phyloP scores from a whole-genome alignment of 2,329 filamentous ascomycete species.

The Xylariaceae sp. region DNA sequence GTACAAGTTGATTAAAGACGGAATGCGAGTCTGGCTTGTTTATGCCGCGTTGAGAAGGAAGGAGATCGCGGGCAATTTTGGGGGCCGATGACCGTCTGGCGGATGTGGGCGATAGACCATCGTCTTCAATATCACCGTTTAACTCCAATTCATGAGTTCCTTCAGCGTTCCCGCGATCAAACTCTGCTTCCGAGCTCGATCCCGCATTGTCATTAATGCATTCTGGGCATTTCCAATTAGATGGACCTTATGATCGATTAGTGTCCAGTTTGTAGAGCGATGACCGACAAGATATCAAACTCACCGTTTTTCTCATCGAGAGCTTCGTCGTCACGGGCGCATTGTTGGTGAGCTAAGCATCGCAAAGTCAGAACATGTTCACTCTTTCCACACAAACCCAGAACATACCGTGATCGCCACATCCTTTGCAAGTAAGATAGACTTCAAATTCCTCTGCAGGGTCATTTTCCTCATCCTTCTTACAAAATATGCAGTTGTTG shows the following conservation, averaged over 20 bases:
- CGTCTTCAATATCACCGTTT: constrained; percentile 38
- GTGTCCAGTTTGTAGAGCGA: constrained; percentile 2
- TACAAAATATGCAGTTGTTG: constrained; percentile 31
- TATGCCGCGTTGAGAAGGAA: constrained; percentile 68
- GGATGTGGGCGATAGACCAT: constrained; percentile 43
- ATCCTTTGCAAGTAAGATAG: constrained; percentile 75
- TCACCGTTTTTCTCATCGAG: constrained; percentile 66
- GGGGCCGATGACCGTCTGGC: constrained; percentile 61
- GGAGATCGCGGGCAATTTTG: constrained; percentile 70
- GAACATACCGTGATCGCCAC: constrained; percentile 79
- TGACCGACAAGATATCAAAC: constrained; percentile 31
- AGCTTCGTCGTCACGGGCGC: constrained; percentile 72
- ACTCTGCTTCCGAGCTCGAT: constrained; percentile 36
- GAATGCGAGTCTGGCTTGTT: constrained; percentile 73
- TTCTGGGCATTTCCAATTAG: constrained; percentile 56
- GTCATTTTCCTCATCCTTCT: constrained; percentile 44
- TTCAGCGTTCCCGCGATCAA: constrained; percentile 29
- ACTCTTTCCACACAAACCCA: constrained; percentile 19
- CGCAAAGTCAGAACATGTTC: constrained; percentile 44
- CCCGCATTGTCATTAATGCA: constrained; percentile 42
- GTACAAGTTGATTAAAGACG: constrained; percentile 72
- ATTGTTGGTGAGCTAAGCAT: constrained; percentile 84
- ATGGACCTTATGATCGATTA: constrained; percentile 41
- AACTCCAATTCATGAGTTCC: constrained; percentile 34
- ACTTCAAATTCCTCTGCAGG: constrained; percentile 75